These are phyloP conservation scores for Rhodotorula mucilaginosa DNA, from an alignment of 1,284 basidiomycete species.

Conservation along the genomic window DNA sequence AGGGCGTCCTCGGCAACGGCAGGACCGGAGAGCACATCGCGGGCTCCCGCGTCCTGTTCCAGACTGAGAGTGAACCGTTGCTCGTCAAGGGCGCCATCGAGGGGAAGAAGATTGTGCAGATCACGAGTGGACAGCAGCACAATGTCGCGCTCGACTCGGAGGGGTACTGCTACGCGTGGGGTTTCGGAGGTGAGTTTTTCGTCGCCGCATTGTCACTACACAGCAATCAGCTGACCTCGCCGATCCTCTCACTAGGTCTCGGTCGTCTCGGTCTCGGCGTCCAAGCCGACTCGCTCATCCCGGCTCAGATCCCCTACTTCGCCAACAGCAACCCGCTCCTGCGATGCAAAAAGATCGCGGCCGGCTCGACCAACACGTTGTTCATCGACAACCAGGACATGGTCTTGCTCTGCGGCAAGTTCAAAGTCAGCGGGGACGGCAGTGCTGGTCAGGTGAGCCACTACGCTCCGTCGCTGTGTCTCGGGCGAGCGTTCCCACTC, in stretches of 20 bases:
- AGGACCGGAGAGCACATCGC: conserved; percentile 41
- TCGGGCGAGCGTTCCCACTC: too few relatives aligned
- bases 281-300: conserved; percentile 69
- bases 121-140: conserved; percentile 84
- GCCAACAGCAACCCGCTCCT: conserved; percentile 64
- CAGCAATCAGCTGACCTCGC: conserved; percentile 54
- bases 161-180: conserved; percentile 82
- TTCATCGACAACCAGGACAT: conserved; percentile 78
- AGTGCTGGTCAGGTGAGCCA: conserved; percentile 44
- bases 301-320: conserved; percentile 69
- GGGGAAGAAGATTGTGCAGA: conserved; percentile 62
- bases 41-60: conserved; percentile 29
- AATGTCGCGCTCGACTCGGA: conserved; percentile 74
- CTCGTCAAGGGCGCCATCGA: conserved; percentile 52
- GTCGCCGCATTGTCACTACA: neutral
- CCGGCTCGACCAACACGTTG: conserved; percentile 77
- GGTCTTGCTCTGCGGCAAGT: conserved; percentile 52
- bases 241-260: conserved; percentile 49
- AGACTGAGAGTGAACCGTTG: conserved; percentile 28
- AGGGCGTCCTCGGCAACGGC: conserved; percentile 89
- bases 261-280: conserved; percentile 61
- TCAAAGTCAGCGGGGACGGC: conserved; percentile 92
- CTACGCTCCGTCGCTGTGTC: conserved; percentile 19
- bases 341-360: conserved; percentile 66
- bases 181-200: conserved; percentile 53